Evolutionary conservation across 2,329 filamentous ascomycete genomes (phyloP), one percentile per base, ranked within the genome.

Genomic region (Hymenoscyphus linearis): DNA sequence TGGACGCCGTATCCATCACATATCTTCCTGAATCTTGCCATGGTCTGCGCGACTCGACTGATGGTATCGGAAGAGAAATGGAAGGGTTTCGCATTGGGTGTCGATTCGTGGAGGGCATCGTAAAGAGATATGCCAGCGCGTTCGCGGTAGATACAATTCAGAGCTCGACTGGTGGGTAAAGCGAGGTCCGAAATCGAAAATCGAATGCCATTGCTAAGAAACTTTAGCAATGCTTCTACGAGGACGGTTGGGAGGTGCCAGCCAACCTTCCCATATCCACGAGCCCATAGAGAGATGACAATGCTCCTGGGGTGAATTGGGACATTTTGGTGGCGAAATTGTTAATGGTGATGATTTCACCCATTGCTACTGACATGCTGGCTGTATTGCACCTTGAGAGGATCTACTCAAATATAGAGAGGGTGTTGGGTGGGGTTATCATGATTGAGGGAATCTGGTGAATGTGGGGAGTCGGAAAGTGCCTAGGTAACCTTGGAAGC

Each of bases 131-230:
- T 95, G 25, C 82, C 83, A 10, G 86, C 88, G 5, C 93, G 87
- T 68, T 91, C 85, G 68, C 89, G 85, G 75, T 91, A 96, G 60
- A 96, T 70, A 27, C 89, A 93, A 18, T 82, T 86, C 50, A 96
- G 81, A 26, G 92, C 84, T 26, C 92, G 88, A 26, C 89, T 81
- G 44, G 79, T 84, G 3, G 85, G 84, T 25, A 88, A 86, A 3
- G 86, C 82, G n/a, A 96, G 81, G 66, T 91, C 86, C 9, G 91
- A 90, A 70, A 96, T 91, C 52, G 91, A 93, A 79, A 96, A 96
- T 60, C 93, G 90, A 69, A 96, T 93, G 69, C 92, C 93, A 78
- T 96, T 97, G 79, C 91, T 91, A 61, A 31, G 22, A 44, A 9
- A 18, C 18, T 55, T 70, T 56, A 69, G 59, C 34, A 35, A 31